phyloP scores from a whole-genome alignment of 176 grass and related monocot genomes.

The Tillandsia leiboldiana region DNA sequence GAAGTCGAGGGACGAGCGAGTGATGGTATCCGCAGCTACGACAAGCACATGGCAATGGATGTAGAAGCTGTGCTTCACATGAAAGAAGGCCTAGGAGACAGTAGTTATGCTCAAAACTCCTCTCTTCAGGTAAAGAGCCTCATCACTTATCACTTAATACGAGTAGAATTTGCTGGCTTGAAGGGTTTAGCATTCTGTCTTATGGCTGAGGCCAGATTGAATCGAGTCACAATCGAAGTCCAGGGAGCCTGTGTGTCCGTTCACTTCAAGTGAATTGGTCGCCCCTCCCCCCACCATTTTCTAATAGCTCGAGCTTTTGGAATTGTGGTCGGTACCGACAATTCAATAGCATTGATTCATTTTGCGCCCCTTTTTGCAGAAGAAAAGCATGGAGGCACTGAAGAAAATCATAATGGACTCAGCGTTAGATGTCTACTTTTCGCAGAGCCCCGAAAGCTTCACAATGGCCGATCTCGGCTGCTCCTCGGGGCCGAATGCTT shows the following conservation, averaged over 20 bases:
- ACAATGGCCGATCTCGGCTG: slow-evolving; percentile 84
- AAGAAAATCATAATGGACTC: slow-evolving; percentile 60
- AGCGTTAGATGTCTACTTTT: slow-evolving; percentile 49
- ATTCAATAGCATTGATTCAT: no score
- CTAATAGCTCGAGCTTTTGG: no score
- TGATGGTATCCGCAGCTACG: slow-evolving; percentile 57
- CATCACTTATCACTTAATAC: not conserved
- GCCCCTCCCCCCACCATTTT: no score
- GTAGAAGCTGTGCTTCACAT: slow-evolving; percentile 91
- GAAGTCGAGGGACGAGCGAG: not conserved
- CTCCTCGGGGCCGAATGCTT: slow-evolving; percentile 79
- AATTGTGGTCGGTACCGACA: no score
- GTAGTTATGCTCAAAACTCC: slow-evolving; percentile 87
- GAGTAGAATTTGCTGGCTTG: no score
- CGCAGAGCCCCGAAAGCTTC: slow-evolving; percentile 59
- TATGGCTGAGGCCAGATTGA: no score
- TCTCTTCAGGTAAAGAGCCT: slow-evolving; percentile 56
- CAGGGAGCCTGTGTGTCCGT: no score
- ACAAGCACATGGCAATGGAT: slow-evolving; percentile 51
- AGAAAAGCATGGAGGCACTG: slow-evolving; percentile 54
- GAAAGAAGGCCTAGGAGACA: slow-evolving; percentile 84
- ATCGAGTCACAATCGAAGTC: no score
- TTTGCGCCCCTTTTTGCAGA: slow-evolving; percentile 30
- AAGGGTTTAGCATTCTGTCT: no score
- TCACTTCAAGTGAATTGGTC: no score